A percentile compares a stretch with the other conserved stretches of the same genome.
Evolutionary conservation across 1,139 yeast species (phyloP).

Genomic region (Kodamaea anthophila): DNA sequence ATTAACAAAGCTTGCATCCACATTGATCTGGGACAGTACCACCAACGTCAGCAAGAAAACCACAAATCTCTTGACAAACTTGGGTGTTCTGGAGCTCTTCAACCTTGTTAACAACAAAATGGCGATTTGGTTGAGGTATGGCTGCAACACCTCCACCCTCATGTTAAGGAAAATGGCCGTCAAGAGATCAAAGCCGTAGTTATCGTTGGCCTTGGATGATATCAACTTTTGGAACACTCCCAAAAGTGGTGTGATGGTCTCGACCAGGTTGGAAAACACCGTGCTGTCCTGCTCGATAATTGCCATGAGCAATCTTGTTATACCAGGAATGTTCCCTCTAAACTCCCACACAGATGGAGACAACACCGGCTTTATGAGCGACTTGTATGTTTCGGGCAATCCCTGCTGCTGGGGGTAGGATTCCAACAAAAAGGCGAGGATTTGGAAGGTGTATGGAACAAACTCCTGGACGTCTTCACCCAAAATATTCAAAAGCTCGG

Average conservation of each 20-base stretch:
- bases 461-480: constrained; percentile 90
- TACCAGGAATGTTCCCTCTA: constrained; percentile 89
- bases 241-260: constrained; percentile 63
- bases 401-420: constrained; percentile 42
- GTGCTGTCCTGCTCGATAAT: constrained; percentile 59
- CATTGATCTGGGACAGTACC: constrained; percentile 11
- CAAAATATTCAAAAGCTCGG: constrained; percentile 60
- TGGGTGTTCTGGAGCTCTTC: constrained; percentile 76
- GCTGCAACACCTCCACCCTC: constrained; percentile 44
- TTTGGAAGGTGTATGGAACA: constrained; percentile 87
- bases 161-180: constrained; percentile 61
- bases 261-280: constrained; percentile 37
- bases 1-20: constrained; percentile 48
- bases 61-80: constrained; percentile 66
- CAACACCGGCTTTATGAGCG: constrained; percentile 71
- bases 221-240: constrained; percentile 96
- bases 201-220: constrained; percentile 76
- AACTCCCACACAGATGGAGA: constrained; percentile 91
- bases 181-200: constrained; percentile 76
- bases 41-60: constrained; percentile 54
- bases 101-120: constrained; percentile 72
- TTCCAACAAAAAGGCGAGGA: constrained; percentile 73
- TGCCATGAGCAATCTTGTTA: constrained; percentile 71
- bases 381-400: constrained; percentile 61
- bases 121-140: constrained; percentile 68